Conservation (phyloP, 2,329 filamentous ascomycete species). For the Alternaria atra region DNA sequence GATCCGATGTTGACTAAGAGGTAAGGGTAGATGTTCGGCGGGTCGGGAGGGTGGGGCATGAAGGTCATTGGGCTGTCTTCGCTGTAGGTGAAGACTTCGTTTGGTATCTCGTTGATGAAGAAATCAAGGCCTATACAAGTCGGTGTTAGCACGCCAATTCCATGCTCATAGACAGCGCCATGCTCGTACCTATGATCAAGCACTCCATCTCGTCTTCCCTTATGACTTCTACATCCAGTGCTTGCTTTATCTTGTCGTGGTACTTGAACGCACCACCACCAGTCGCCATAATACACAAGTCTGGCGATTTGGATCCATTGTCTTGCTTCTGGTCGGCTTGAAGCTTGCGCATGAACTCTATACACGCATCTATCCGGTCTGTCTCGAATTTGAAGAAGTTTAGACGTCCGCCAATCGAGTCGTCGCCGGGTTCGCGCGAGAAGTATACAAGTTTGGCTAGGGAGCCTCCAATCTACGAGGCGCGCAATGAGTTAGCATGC, state of each 20-base stretch:
- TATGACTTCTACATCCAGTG: conserved; percentile 85
- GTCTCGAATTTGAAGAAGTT: conserved; percentile 98
- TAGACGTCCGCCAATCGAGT: conserved; percentile 83
- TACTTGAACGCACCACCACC: conserved; percentile 97
- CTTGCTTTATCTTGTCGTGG: conserved; percentile 87
- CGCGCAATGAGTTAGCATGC: conserved; percentile 29
- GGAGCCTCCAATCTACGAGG: conserved; percentile 84
- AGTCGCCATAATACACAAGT: conserved; percentile 92
- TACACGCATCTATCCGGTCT: conserved; percentile 89
- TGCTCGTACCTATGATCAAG: conserved; percentile 81
- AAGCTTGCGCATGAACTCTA: conserved; percentile 87
- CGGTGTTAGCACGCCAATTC: conserved; percentile 3
- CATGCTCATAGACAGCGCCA: not conserved
- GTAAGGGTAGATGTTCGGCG: conserved; percentile 81
- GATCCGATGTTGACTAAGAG: conserved; percentile 98
- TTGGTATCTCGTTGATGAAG: conserved; percentile 97
- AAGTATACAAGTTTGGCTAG: conserved; percentile 98
- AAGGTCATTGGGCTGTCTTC: conserved; percentile 87
- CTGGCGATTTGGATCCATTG: conserved; percentile 75
- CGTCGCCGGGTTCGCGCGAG: conserved; percentile 82
- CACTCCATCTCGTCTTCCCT: conserved; percentile 99
- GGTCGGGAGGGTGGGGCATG: conserved; percentile 74
- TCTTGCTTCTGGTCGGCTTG: conserved; percentile 81
- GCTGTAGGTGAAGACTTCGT: conserved; percentile 96
- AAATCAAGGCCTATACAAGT: conserved; percentile 82